Evolutionary conservation across 768 basidiomycete genomes (phyloP).

Genomic region (Lactifluus rugatus): DNA sequence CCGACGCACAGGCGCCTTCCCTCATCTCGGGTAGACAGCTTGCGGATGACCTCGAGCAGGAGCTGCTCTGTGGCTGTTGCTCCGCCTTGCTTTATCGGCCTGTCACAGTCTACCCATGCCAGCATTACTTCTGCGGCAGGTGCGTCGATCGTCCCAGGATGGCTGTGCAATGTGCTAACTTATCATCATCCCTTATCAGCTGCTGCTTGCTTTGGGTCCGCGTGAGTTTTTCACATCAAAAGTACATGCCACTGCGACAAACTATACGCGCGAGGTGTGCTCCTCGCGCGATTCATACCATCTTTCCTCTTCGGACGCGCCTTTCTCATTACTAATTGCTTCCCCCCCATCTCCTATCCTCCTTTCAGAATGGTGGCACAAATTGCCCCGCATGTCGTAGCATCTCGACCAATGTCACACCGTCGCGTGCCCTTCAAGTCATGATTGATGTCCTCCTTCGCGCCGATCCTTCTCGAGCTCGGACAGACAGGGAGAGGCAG

Average conservation of each 20-base stretch:
- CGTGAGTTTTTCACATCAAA: conserved; percentile 39
- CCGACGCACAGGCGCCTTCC: conserved; percentile 8
- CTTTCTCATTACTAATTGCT: not conserved
- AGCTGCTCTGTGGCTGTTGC: conserved; percentile 82
- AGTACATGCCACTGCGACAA: not conserved
- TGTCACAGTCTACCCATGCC: conserved; percentile 74
- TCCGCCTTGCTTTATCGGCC: conserved; percentile 73
- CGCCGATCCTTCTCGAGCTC: conserved; percentile 56
- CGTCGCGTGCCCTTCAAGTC: conserved; percentile 63
- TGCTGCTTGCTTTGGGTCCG: conserved; percentile 78
- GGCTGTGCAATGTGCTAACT: not conserved
- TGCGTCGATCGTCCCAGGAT: conserved; percentile 26
- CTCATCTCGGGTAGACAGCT: conserved; percentile 29
- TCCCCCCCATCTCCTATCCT: too few species aligned
- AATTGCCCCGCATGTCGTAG: conserved; percentile 78
- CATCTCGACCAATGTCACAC: conserved; percentile 54
- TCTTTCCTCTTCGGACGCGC: conserved; percentile 3
- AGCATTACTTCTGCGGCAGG: conserved; percentile 91
- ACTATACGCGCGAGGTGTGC: not conserved
- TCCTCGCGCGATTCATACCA: conserved; percentile 17
- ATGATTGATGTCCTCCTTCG: conserved; percentile 66
- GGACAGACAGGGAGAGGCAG: conserved; percentile 58
- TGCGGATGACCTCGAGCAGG: conserved; percentile 55
- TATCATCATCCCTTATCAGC: conserved; percentile 30
- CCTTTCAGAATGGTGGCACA: conserved; percentile 65